phyloP scores from a whole-genome alignment of 2,329 filamentous ascomycete genomes.

The Diaporthe sp. region DNA sequence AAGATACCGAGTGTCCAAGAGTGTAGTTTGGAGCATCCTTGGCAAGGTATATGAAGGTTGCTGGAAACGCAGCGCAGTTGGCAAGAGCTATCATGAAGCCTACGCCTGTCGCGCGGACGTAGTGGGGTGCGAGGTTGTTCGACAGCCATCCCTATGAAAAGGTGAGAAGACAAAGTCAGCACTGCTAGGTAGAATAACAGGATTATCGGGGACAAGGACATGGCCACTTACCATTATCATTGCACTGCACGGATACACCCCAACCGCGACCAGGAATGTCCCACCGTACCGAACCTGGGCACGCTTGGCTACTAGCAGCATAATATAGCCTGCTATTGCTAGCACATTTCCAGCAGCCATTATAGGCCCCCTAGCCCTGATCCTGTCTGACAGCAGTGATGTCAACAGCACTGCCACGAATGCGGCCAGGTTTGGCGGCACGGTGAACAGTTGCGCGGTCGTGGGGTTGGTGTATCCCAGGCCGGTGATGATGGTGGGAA shows the following conservation, averaged over 20 bases:
- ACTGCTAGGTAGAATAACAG: too few relatives aligned
- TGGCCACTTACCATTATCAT: constrained; percentile 47
- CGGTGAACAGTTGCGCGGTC: constrained; percentile 54
- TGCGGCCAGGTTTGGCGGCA: constrained; percentile 53
- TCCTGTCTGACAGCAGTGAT: constrained; percentile 51
- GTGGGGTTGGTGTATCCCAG: constrained; percentile 56
- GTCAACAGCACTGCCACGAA: constrained; percentile 52
- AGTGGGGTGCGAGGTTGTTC: constrained; percentile 60
- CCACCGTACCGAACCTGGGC: constrained; percentile 53
- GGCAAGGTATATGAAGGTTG: constrained; percentile 59
- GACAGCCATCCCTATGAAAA: constrained; percentile 54
- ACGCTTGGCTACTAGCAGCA: constrained; percentile 50
- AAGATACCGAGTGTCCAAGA: constrained; percentile 57
- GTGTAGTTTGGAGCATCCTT: constrained; percentile 56
- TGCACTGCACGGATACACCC: constrained; percentile 48
- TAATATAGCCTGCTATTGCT: constrained; percentile 52
- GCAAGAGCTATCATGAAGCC: constrained; percentile 57
- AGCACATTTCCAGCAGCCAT: constrained; percentile 50
- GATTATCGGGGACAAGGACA: too few relatives aligned
- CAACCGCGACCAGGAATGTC: constrained; percentile 52
- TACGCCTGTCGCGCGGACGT: constrained; percentile 57
- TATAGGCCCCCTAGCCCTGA: constrained; percentile 50
- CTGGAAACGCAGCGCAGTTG: constrained; percentile 59
- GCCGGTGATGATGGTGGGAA: constrained; percentile 59
- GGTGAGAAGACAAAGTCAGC: background rate